phyloP scores from a whole-genome alignment of 331 rosid genomes.

The Quercus phellos region DNA sequence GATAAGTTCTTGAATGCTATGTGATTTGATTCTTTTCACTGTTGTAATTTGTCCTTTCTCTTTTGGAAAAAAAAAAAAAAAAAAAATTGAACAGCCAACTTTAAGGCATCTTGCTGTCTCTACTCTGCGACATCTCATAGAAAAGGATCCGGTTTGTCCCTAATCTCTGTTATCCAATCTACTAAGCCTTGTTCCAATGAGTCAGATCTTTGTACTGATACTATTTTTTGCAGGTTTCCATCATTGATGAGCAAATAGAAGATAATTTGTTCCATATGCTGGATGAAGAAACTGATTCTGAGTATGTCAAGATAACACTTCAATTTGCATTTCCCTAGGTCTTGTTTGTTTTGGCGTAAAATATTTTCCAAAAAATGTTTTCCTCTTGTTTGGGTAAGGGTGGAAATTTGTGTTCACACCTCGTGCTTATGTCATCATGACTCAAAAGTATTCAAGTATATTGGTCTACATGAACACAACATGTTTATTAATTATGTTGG shows the following conservation, averaged over 20 bases:
- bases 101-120: slow-evolving; percentile 93
- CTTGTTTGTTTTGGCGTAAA: too few species aligned
- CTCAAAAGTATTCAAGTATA: too few species aligned
- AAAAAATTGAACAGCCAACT: slow-evolving; percentile 58
- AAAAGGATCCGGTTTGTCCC: slow-evolving; percentile 81
- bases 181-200: slow-evolving; percentile 6
- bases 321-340: background rate
- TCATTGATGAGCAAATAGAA: slow-evolving; percentile 81
- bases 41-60: background rate
- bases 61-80: background rate
- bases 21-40: slow-evolving; percentile 7
- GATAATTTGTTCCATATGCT: slow-evolving; percentile 86
- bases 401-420: too few species aligned
- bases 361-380: too few species aligned
- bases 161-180: slow-evolving; percentile 14
- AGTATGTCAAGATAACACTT: background rate
- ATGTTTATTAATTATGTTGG: too few species aligned
- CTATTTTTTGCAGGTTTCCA: slow-evolving; percentile 59
- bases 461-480: too few species aligned
- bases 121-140: slow-evolving; percentile 88
- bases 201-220: slow-evolving; percentile 22
- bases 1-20: slow-evolving; percentile 10
- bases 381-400: too few species aligned
- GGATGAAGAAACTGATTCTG: slow-evolving; percentile 93
- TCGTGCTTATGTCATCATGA: too few species aligned